Evolutionary conservation across 2,329 filamentous ascomycete species (phyloP).

Genomic region (Diaporthe batatas): DNA sequence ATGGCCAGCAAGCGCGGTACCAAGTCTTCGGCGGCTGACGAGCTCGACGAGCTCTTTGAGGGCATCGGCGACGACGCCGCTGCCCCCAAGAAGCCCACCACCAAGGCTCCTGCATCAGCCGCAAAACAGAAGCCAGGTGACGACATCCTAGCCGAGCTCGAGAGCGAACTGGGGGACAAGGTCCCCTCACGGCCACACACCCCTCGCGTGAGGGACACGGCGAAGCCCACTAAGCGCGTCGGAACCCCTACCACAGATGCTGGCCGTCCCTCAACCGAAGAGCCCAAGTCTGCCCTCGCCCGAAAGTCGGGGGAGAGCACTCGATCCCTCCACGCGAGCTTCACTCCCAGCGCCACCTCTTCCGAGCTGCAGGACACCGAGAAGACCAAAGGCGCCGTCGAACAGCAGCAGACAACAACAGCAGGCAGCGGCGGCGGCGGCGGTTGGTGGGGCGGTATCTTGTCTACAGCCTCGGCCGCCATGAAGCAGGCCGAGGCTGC

Average conservation of each 20-base stretch:
- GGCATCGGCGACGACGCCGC: conserved; percentile 67
- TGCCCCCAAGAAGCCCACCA: conserved; percentile 61
- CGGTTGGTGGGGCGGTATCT: conserved; percentile 74
- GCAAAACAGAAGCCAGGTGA: conserved; percentile 66
- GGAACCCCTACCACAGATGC: conserved; percentile 63
- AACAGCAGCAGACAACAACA: conserved; percentile 54
- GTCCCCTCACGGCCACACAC: conserved; percentile 84
- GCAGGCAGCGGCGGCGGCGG: conserved; percentile 48
- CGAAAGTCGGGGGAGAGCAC: conserved; percentile 85
- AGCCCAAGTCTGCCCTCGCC: conserved; percentile 53
- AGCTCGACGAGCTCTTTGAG: conserved; percentile 75
- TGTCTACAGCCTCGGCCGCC: conserved; percentile 86
- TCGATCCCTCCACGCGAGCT: conserved; percentile 77
- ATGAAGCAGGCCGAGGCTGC: conserved; percentile 94
- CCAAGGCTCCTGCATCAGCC: conserved; percentile 58
- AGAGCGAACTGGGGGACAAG: conserved; percentile 79
- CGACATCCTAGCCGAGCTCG: conserved; percentile 89
- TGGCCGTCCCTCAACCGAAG: conserved; percentile 76
- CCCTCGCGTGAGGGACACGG: conserved; percentile 75
- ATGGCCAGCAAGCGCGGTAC: conserved; percentile 75
- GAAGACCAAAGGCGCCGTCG: conserved; percentile 60
- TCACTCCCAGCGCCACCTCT: conserved; percentile 77
- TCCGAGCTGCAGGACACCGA: conserved; percentile 71
- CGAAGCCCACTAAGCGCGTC: conserved; percentile 64
- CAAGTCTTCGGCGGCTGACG: conserved; percentile 68